Percentiles rank a stretch among this genome's conserved stretches.
These are phyloP conservation scores for Medicago lupulina DNA, from an alignment of 306 rosid genomes.

Conservation along the genomic window DNA sequence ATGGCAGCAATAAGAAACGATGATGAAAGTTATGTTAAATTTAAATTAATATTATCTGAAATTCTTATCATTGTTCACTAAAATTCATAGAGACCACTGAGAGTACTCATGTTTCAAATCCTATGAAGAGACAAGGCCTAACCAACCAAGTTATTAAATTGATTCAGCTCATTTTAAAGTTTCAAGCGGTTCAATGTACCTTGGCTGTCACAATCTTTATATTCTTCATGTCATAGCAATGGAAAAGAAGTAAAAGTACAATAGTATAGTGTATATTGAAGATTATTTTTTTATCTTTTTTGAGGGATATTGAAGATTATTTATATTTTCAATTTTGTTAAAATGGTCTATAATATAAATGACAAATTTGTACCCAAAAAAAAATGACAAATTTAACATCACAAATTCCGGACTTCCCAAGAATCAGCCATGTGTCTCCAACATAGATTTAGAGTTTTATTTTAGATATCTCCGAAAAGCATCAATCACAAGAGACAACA, in stretches of 20 bases:
- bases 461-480: conserved; percentile 31
- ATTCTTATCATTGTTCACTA: not conserved
- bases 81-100: not conserved
- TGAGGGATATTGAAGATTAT: too few species aligned
- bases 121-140: conserved; percentile 1
- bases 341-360: too few species aligned
- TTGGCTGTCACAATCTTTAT: not conserved
- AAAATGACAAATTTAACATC: conserved; percentile 22
- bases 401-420: conserved; percentile 37
- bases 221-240: not conserved
- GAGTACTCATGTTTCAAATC: not conserved
- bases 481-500: conserved; percentile 31
- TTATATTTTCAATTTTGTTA: too few species aligned
- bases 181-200: not conserved
- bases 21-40: not conserved
- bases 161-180: not conserved
- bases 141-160: not conserved
- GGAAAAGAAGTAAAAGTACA: not conserved
- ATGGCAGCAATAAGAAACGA: not conserved
- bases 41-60: not conserved
- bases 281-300: not conserved
- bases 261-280: not conserved
- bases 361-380: too few species aligned
- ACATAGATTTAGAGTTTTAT: not conserved
- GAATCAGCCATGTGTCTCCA: conserved; percentile 36